Conservation (phyloP, 2,329 filamentous ascomycete species). For the Monosporascus sp. region DNA sequence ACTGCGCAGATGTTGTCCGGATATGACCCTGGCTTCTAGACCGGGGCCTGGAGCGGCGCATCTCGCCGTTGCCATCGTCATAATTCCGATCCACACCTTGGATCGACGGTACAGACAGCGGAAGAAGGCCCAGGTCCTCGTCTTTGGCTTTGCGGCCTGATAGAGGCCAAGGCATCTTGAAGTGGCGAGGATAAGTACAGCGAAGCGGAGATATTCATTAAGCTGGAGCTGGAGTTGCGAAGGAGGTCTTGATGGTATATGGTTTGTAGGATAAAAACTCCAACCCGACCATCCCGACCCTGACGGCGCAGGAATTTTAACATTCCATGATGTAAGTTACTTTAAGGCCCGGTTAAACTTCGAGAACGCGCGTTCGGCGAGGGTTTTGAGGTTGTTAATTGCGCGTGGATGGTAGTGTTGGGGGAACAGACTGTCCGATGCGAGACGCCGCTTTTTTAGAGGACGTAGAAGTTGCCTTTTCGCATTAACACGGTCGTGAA, state of each 20-base stretch:
- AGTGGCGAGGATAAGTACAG: slow-evolving; percentile 14
- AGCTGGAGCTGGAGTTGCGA: not conserved
- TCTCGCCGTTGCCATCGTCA: slow-evolving; percentile 20
- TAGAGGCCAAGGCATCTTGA: slow-evolving; percentile 33
- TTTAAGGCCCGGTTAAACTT: not conserved
- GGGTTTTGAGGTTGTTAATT: too few relatives aligned
- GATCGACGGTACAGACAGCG: slow-evolving; percentile 28
- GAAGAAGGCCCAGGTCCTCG: slow-evolving; percentile 29
- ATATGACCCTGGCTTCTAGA: slow-evolving; percentile 30
- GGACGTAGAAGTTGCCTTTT: not conserved
- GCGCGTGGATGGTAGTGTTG: too few relatives aligned
- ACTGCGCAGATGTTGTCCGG: slow-evolving; percentile 50
- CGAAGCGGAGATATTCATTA: slow-evolving; percentile 2
- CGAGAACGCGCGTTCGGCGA: not conserved
- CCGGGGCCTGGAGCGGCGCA: slow-evolving; percentile 28
- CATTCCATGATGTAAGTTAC: not conserved
- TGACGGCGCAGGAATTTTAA: not conserved
- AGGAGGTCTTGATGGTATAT: not conserved
- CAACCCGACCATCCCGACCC: too few relatives aligned
- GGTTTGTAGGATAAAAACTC: not conserved
- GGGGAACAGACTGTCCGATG: too few relatives aligned
- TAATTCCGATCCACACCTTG: slow-evolving; percentile 23
- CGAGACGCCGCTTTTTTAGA: not conserved
- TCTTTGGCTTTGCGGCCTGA: slow-evolving; percentile 27
- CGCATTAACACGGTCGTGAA: not conserved